Evolutionary conservation across 306 rosid genomes (phyloP).

Genomic region (Betula pendula): DNA sequence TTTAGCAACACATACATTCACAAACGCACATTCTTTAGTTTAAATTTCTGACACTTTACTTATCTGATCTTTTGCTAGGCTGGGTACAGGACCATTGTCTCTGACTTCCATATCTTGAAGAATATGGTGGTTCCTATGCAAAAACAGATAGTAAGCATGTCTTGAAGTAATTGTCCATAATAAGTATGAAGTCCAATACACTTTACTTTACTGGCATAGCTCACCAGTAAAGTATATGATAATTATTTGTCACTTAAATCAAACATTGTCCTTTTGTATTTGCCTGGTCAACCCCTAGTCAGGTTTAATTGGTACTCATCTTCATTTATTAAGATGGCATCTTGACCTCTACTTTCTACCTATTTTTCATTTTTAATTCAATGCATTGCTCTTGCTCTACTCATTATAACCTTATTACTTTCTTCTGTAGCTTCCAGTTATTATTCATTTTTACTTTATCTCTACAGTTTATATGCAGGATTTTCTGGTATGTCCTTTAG

Average conservation of each 20-base stretch:
- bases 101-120: slow-evolving; percentile 11
- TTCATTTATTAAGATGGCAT: neutral
- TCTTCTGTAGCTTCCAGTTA: neutral
- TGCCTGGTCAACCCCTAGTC: neutral
- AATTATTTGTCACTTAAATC: neutral
- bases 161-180: neutral
- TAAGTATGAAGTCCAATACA: neutral
- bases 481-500: too few relatives aligned
- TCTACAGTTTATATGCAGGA: neutral
- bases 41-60: neutral
- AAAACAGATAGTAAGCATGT: slow-evolving; percentile 4
- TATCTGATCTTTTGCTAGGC: neutral
- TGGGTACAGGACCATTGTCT: slow-evolving; percentile 10
- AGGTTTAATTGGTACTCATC: neutral
- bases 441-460: neutral
- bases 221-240: neutral
- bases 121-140: neutral
- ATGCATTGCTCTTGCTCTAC: neutral
- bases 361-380: neutral
- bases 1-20: neutral
- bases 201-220: neutral
- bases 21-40: neutral
- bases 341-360: neutral
- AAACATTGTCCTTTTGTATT: neutral
- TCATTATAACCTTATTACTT: neutral